phyloP scores from a whole-genome alignment of 2,329 filamentous ascomycete genomes.

The Ophiostoma sp. region DNA sequence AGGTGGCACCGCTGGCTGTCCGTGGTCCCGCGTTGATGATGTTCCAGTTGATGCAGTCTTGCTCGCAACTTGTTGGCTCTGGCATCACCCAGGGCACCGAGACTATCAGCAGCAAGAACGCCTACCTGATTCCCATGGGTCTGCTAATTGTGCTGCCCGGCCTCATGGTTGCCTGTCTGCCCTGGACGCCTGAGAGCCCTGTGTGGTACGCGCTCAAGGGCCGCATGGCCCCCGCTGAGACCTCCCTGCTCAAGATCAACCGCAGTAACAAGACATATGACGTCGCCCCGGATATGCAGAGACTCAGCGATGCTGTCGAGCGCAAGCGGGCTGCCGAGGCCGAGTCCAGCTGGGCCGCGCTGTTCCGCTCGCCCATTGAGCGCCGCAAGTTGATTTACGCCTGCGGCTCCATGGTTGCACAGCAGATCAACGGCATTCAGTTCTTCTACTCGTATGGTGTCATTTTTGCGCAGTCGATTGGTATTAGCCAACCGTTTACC shows the following conservation, averaged over 20 bases:
- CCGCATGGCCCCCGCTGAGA: slow-evolving; percentile 36
- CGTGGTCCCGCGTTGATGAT: slow-evolving; percentile 36
- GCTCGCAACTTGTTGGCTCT: slow-evolving; percentile 34
- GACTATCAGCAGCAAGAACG: slow-evolving; percentile 30
- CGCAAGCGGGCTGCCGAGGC: slow-evolving; percentile 36
- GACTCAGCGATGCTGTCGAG: slow-evolving; percentile 40
- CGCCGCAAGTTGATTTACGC: slow-evolving; percentile 45
- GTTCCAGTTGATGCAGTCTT: slow-evolving; percentile 36
- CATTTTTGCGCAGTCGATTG: slow-evolving; percentile 46
- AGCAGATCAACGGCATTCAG: slow-evolving; percentile 52
- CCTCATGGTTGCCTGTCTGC: slow-evolving; percentile 39
- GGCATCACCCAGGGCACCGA: slow-evolving; percentile 32
- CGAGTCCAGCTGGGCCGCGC: slow-evolving; percentile 39
- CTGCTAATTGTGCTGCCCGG: slow-evolving; percentile 42
- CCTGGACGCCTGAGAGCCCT: slow-evolving; percentile 40
- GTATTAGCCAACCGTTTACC: slow-evolving; percentile 43
- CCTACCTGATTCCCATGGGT: slow-evolving; percentile 44
- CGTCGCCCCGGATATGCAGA: slow-evolving; percentile 36
- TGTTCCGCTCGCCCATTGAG: slow-evolving; percentile 35
- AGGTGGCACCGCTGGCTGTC: slow-evolving; percentile 34
- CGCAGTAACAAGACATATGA: slow-evolving; percentile 34
- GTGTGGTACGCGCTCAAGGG: slow-evolving; percentile 41
- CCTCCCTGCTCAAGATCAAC: slow-evolving; percentile 39
- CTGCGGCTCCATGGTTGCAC: slow-evolving; percentile 46
- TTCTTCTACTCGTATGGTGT: slow-evolving; percentile 49